Evolutionary conservation across 2,329 filamentous ascomycete genomes (phyloP).

Genomic region (Hymenotorrendiella dingleyae): DNA sequence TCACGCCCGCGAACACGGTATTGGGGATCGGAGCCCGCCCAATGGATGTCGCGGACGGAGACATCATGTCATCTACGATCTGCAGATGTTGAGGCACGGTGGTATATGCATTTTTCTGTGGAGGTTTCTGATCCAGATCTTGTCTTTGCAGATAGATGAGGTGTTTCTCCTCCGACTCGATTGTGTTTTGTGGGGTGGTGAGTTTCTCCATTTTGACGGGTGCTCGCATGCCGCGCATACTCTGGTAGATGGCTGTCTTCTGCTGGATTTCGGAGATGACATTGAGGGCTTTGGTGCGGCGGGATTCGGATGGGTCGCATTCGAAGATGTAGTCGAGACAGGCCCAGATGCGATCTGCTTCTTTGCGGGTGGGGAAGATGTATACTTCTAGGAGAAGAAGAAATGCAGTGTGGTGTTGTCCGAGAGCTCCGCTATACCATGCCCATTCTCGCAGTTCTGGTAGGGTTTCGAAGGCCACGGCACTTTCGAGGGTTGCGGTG

Average conservation of each 20-base stretch:
- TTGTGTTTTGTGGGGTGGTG: too few relatives aligned
- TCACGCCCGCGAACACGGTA: constrained; percentile 40
- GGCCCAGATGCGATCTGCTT: constrained; percentile 62
- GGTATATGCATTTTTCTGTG: neutral
- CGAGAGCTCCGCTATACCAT: constrained; percentile 67
- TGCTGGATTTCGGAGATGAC: constrained; percentile 58
- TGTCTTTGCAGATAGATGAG: neutral
- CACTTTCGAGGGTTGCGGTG: constrained; percentile 46
- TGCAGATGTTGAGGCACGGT: neutral
- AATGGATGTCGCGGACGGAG: neutral
- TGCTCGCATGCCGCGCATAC: constrained; percentile 51
- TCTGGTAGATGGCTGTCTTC: constrained; percentile 54
- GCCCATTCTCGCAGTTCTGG: constrained; percentile 51
- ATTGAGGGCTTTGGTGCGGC: constrained; percentile 51
- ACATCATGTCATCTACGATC: neutral
- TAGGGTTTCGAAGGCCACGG: constrained; percentile 47
- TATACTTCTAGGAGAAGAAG: constrained; percentile 64
- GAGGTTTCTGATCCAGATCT: neutral
- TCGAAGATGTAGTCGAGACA: constrained; percentile 69
- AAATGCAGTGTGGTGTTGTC: constrained; percentile 67
- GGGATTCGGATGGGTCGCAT: constrained; percentile 44
- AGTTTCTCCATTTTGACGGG: constrained; percentile 35
- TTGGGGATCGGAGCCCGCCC: constrained; percentile 10
- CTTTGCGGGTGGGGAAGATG: constrained; percentile 35
- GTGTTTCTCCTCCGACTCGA: constrained; percentile 3